A percentile compares a stretch with the other conserved stretches of the same genome.
Evolutionary conservation across 2,329 filamentous ascomycete species (phyloP).

Genomic region (Elsinoe australis): DNA sequence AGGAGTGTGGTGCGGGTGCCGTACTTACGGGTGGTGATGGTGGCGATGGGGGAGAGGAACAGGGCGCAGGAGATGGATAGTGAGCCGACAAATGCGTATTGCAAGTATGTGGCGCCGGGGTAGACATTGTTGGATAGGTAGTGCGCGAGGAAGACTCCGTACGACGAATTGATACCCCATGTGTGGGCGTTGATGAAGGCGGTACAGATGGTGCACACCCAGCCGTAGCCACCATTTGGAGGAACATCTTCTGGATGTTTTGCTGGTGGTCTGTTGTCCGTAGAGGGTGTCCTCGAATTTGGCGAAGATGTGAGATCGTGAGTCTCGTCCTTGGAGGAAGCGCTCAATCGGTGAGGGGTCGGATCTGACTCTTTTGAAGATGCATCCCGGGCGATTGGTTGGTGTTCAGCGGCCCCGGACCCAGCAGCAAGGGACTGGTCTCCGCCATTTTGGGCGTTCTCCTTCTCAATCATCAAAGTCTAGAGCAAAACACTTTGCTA

Average conservation of each 20-base stretch:
- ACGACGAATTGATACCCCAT: slow-evolving; percentile 42
- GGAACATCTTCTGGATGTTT: slow-evolving; percentile 25
- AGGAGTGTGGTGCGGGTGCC: slow-evolving; percentile 59
- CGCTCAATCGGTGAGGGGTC: background rate
- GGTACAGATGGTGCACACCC: slow-evolving; percentile 44
- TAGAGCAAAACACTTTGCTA: background rate
- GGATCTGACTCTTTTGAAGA: no score
- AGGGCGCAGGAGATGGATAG: slow-evolving; percentile 60
- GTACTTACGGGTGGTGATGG: slow-evolving; percentile 50
- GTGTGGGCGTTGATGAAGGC: slow-evolving; percentile 42
- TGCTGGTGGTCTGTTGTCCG: background rate
- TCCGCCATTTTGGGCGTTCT: background rate
- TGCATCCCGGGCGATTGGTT: slow-evolving; percentile 10
- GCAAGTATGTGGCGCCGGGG: slow-evolving; percentile 54
- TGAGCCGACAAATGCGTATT: slow-evolving; percentile 72
- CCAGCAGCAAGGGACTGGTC: background rate
- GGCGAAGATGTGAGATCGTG: background rate
- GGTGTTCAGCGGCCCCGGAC: background rate
- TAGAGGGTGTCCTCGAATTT: background rate
- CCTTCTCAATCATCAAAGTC: slow-evolving; percentile 1
- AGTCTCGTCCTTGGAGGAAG: background rate
- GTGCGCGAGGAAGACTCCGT: slow-evolving; percentile 68
- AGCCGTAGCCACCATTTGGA: slow-evolving; percentile 55
- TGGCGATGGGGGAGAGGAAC: slow-evolving; percentile 61
- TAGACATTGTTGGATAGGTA: slow-evolving; percentile 61